Percentiles rank a stretch among this genome's conserved stretches.
Evolutionary conservation across 768 basidiomycete genomes (phyloP).

Genomic region (Tulasnella sp.): DNA sequence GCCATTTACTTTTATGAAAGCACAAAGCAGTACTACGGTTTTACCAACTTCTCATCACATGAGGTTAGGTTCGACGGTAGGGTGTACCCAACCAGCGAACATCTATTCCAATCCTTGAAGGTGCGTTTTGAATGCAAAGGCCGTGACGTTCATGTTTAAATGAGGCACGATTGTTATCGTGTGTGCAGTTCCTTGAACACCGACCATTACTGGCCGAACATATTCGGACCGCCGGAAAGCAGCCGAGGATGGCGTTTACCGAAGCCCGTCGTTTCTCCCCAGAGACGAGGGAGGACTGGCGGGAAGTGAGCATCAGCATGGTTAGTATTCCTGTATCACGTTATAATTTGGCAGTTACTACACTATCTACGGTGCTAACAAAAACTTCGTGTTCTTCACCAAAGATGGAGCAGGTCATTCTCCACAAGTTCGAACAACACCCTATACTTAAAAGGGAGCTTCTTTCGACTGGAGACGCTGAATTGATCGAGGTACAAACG

Average conservation of each 20-base stretch:
- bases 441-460: constrained; percentile 43
- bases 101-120: constrained; percentile 57
- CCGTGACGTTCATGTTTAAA: not conserved
- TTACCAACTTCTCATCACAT: constrained; percentile 59
- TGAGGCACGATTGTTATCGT: not conserved
- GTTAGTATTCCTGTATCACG: not conserved
- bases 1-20: not conserved
- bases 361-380: not conserved
- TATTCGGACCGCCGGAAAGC: constrained; percentile 13
- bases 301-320: constrained; percentile 13
- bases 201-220: constrained; percentile 17
- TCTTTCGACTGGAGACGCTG: constrained; percentile 40
- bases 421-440: constrained; percentile 62
- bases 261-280: not conserved
- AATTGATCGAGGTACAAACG: constrained; percentile 39
- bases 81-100: constrained; percentile 56
- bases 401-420: constrained; percentile 59
- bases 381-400: not conserved
- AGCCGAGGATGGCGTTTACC: not conserved
- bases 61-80: constrained; percentile 44
- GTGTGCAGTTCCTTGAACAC: constrained; percentile 14
- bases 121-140: not conserved
- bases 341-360: too few species aligned
- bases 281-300: constrained; percentile 16
- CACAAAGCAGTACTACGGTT: constrained; percentile 21